Percentiles rank a stretch among this genome's conserved stretches.
Evolutionary conservation across 768 basidiomycete genomes (phyloP).

Genomic region (Rhodotorula paludigena): DNA sequence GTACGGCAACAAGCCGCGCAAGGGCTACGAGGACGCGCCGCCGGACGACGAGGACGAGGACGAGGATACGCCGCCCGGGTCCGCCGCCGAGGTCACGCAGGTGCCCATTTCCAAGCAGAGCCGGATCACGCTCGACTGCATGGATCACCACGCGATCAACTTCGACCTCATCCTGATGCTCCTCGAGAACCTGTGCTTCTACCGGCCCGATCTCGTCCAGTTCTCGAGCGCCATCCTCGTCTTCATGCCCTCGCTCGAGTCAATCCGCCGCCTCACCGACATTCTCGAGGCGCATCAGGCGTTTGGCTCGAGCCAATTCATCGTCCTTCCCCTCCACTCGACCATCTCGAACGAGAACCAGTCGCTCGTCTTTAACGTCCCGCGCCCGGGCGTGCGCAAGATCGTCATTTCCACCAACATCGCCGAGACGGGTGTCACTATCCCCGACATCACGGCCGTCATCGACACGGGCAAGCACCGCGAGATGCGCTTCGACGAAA

Average conservation of each 20-base stretch:
- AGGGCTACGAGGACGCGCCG: slow-evolving; percentile 49
- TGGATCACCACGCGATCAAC: slow-evolving; percentile 82
- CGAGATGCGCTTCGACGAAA: slow-evolving; percentile 98
- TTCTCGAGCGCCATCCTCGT: slow-evolving; percentile 79
- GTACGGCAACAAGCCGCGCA: slow-evolving; percentile 47
- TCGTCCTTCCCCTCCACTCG: slow-evolving; percentile 81
- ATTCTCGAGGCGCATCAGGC: slow-evolving; percentile 65
- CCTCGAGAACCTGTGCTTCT: slow-evolving; percentile 76
- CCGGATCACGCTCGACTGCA: slow-evolving; percentile 68
- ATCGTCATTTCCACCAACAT: slow-evolving; percentile 81
- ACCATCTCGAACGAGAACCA: slow-evolving; percentile 88
- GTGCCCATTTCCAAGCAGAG: slow-evolving; percentile 57
- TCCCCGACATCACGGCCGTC: slow-evolving; percentile 94
- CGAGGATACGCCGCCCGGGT: slow-evolving; percentile 22
- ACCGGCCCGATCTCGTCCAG: slow-evolving; percentile 41
- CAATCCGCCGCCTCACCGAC: slow-evolving; percentile 84
- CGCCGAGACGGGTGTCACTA: slow-evolving; percentile 95
- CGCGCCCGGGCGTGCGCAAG: slow-evolving; percentile 72
- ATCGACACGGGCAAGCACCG: slow-evolving; percentile 90
- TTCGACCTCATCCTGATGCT: slow-evolving; percentile 82
- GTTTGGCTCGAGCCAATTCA: slow-evolving; percentile 67
- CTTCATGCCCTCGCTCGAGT: slow-evolving; percentile 91
- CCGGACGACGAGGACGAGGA: slow-evolving; percentile 67
- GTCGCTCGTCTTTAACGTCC: slow-evolving; percentile 80
- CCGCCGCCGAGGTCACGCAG: slow-evolving; percentile 23